Evolutionary conservation across 2,329 filamentous ascomycete genomes (phyloP), one percentile per base, ranked within the genome.

Genomic region (Phoma sp.): DNA sequence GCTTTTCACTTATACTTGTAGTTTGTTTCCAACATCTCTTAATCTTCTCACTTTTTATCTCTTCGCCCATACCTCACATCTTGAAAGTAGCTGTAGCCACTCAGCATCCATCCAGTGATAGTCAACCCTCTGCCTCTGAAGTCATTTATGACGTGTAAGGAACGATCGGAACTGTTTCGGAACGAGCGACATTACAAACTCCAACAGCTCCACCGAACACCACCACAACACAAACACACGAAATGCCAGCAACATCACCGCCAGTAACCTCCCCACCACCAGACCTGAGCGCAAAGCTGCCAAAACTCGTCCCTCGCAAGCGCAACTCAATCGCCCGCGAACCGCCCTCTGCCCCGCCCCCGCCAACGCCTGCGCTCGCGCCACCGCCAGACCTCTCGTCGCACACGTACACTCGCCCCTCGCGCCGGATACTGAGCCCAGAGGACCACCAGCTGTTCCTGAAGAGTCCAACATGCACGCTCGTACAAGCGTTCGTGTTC

Each of bases 401-500:
- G 38, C 80, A 87, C 69, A 77, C 75, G 5, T 96, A 91, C 78
- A 78, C 80, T 53, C 79, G 78, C 5, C 95, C 95, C 0, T 84
- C 82, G 11, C 84, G 93, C 56, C 85, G 93, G 7, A 98, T 99
- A 46, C 79, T 99, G 11, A 93, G 92, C 3, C 81, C 81, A 2
- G 80, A 84, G 42, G 95, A 99, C 64, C 93, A 96, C 71, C 83
- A 90, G 15, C 77, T 92, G 4, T 99, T 98, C 67, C 82, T 92
- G 15, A 78, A 84, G 0, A 97, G 93, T 0, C 81, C 88, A 0
- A 88, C 93, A 6, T 89, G 91, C 74, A 81, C 81, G 7, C 83
- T 98, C 33, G 83, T 99, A 36, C 80, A 90, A 53, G 86, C 90
- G 17, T 99, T 96, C 77, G 83, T 97, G 57, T 97, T 96, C 75